Percentiles rank a stretch among this genome's conserved stretches.
These are phyloP conservation scores for Nemania diffusa DNA, from an alignment of 2,329 filamentous ascomycete genomes.

Conservation along the genomic window DNA sequence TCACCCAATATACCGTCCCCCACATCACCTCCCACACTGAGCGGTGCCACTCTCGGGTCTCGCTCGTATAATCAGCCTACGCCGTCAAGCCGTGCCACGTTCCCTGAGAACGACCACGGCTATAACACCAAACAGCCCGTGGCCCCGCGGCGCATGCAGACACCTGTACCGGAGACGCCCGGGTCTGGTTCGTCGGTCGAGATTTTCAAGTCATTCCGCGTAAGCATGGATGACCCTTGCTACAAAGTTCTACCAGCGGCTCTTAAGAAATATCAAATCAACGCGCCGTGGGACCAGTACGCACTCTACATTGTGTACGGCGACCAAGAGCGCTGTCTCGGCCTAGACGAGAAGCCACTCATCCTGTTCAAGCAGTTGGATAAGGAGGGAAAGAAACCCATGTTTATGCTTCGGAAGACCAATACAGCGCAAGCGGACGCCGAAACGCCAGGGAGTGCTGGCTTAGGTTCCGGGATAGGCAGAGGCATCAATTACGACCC, in stretches of 20 bases:
- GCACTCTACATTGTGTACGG: constrained; percentile 98
- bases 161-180: constrained; percentile 70
- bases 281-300: constrained; percentile 96
- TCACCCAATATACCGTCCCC: constrained; percentile 77
- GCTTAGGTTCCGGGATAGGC: constrained; percentile 56
- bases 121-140: constrained; percentile 54
- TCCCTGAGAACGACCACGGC: constrained; percentile 61
- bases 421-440: constrained; percentile 63
- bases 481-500: constrained; percentile 65
- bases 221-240: constrained; percentile 97
- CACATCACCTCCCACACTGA: constrained; percentile 71
- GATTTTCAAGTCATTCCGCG: constrained; percentile 98
- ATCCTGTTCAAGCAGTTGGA: constrained; percentile 98
- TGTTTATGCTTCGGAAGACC: constrained; percentile 94
- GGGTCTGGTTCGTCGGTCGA: constrained; percentile 76
- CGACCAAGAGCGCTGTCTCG: constrained; percentile 95
- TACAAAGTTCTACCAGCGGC: constrained; percentile 96
- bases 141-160: constrained; percentile 68
- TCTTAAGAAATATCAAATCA: constrained; percentile 98
- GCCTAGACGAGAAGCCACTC: constrained; percentile 90
- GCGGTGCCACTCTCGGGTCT: constrained; percentile 65
- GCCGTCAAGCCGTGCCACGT: constrained; percentile 65
- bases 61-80: constrained; percentile 70
- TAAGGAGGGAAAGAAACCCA: constrained; percentile 96
- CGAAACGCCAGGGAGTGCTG: constrained; percentile 65